These are phyloP conservation scores for Colletotrichum destructivum DNA, from an alignment of 2,329 filamentous ascomycete genomes.

Conservation along the genomic window DNA sequence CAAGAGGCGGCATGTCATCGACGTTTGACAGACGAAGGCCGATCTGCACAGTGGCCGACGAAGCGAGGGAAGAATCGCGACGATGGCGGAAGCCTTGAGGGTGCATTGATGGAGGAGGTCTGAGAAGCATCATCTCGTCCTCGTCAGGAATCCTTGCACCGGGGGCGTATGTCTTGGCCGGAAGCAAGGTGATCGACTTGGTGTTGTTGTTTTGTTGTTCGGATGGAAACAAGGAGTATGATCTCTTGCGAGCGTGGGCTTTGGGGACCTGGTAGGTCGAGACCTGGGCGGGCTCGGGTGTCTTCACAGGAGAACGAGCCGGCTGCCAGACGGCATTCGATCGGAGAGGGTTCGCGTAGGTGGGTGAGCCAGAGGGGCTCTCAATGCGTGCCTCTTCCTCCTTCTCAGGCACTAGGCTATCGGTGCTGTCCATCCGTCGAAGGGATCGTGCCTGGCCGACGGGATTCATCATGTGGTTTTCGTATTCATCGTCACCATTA, in stretches of 20 bases:
- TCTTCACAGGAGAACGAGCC: conserved; percentile 18
- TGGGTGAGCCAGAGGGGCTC: conserved; percentile 44
- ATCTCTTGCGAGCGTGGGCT: conserved; percentile 54
- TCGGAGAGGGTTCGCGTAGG: conserved; percentile 49
- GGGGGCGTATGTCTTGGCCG: conserved; percentile 64
- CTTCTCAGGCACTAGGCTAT: conserved; percentile 53
- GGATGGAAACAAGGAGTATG: conserved; percentile 59
- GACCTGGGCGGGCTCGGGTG: conserved; percentile 36
- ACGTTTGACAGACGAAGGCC: conserved; percentile 77
- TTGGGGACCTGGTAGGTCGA: conserved; percentile 43
- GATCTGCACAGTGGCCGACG: conserved; percentile 80
- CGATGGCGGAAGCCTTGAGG: conserved; percentile 60
- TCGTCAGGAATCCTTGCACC: conserved; percentile 2
- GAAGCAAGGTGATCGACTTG: conserved; percentile 58
- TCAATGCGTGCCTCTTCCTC: conserved; percentile 51
- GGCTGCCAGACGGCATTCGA: conserved; percentile 51
- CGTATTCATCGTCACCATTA: conserved; percentile 47
- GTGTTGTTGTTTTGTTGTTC: conserved; percentile 47
- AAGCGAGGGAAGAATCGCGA: conserved; percentile 74
- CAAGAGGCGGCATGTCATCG: conserved; percentile 62
- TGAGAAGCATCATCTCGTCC: conserved; percentile 32
- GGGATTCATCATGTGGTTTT: conserved; percentile 54
- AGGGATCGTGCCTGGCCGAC: conserved; percentile 49
- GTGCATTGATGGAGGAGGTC: conserved; percentile 40
- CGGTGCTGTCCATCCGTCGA: conserved; percentile 53